Evolutionary conservation across 768 basidiomycete species (phyloP), one percentile per base, ranked within the genome.

Genomic region (Grammothele lineata): DNA sequence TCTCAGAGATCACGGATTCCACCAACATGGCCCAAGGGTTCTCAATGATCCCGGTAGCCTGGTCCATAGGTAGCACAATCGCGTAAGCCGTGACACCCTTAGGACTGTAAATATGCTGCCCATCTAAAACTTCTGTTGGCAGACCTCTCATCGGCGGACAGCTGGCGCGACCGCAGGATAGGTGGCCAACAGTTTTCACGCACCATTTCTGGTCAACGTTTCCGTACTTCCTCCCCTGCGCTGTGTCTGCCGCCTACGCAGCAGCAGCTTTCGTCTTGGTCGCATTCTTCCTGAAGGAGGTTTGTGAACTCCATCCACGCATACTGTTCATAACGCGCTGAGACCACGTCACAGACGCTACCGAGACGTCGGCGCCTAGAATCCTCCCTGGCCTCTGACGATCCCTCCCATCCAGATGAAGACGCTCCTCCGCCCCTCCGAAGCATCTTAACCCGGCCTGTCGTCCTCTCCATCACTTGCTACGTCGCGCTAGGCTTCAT

Each of bases 161-260:
- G 37, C 55, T 70, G 7, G 57, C 66, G 8, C 65, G 59, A 26
- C 66, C 67, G 5, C 58, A 60, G 17, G 65, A 66, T 32, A 53
- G 55, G 14, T 67, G 64, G 58, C 64, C 64, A 3, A 24, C 40
- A 0, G 27, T 61, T 24, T 70, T 70, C 54, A 41, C 53, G 2
- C 48, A 47, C n/a, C 46, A 43, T 9, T 65, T 68, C 43, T 68
- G 66, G 62, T 40, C 51, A 14, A 38, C 57, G 15, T 62, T 66
- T 42, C 68, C 69, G 1, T 69, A 68, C 47, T 64, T 70, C 55
- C 58, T 70, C 10, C 67, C 69, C 5, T 67, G 67, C 48, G 52
- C 54, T 4, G 56, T 55, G 2, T 51, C 65, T 1, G 59, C 66
- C 0, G 34, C 51, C 3, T 65, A 63, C 43, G 61, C 65, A 1